phyloP scores from a whole-genome alignment of 1,284 basidiomycete species.

The Hypsizygus ulmarius region DNA sequence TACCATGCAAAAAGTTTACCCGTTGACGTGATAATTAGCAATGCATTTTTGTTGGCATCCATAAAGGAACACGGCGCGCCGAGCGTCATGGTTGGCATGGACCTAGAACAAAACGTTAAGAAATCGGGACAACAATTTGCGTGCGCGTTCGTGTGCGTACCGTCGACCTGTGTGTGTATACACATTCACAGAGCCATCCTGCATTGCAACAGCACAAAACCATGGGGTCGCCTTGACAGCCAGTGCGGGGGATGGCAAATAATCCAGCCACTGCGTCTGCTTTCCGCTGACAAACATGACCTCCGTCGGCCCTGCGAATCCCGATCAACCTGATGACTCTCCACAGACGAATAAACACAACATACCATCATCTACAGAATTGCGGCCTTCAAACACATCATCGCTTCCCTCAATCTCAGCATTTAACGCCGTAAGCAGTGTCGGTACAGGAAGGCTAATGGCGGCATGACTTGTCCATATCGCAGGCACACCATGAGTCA shows the following conservation, averaged over 20 bases:
- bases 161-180: constrained; percentile 80
- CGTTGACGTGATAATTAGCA: constrained; percentile 71
- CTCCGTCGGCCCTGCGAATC: constrained; percentile 56
- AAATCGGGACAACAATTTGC: constrained; percentile 11
- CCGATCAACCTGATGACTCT: constrained; percentile 12
- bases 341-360: constrained; percentile 14
- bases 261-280: constrained; percentile 86
- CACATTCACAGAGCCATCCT: constrained; percentile 75
- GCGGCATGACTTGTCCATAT: constrained; percentile 11
- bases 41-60: constrained; percentile 57
- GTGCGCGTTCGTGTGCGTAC: constrained; percentile 37
- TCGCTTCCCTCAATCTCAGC: constrained; percentile 62
- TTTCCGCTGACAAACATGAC: constrained; percentile 63
- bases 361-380: constrained; percentile 66
- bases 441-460: constrained; percentile 41
- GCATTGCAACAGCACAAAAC: constrained; percentile 75
- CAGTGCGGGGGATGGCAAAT: constrained; percentile 69
- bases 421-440: constrained; percentile 58
- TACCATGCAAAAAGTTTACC: constrained; percentile 78
- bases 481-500: constrained; percentile 8
- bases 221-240: constrained; percentile 58
- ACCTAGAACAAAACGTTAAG: constrained; percentile 37
- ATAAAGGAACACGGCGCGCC: constrained; percentile 70
- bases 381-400: constrained; percentile 76
- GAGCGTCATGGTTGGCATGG: constrained; percentile 75